These are phyloP conservation scores for Blastomyces parvus DNA, from an alignment of 2,329 filamentous ascomycete genomes.

Conservation along the genomic window DNA sequence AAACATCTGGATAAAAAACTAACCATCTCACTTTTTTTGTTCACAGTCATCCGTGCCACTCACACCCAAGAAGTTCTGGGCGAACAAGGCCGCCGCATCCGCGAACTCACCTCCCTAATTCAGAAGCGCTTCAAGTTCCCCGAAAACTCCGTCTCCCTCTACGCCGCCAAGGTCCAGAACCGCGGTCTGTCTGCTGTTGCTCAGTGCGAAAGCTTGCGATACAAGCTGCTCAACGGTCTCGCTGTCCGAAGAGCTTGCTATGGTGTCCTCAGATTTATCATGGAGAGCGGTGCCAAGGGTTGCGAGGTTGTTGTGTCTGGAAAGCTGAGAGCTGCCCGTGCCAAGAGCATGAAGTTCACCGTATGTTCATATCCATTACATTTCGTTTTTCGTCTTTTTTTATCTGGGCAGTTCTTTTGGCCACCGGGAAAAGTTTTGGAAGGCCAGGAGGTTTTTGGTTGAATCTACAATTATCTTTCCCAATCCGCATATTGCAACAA, in stretches of 20 bases:
- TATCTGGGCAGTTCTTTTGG: no score
- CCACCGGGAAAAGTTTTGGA: background rate
- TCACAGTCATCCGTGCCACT: conserved; percentile 87
- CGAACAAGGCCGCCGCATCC: conserved; percentile 99
- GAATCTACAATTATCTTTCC: background rate
- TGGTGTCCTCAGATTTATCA: conserved; percentile 99
- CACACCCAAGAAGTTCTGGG: conserved; percentile 99
- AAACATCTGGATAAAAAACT: background rate
- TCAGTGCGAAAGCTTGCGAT: conserved; percentile 99
- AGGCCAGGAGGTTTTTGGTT: background rate
- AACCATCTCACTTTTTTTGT: background rate
- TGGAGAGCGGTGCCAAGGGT: conserved; percentile 99
- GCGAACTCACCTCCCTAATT: conserved; percentile 99
- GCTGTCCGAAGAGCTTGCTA: conserved; percentile 98
- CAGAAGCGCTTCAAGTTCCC: conserved; percentile 99
- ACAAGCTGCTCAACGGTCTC: conserved; percentile 99
- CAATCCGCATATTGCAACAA: background rate
- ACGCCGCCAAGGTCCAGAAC: conserved; percentile 99
- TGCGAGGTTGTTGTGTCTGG: conserved; percentile 99
- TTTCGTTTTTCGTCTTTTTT: background rate
- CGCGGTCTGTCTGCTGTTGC: conserved; percentile 98
- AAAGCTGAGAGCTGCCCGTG: conserved; percentile 97
- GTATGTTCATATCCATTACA: conserved; percentile 40
- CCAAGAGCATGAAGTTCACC: conserved; percentile 99
- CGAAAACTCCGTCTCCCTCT: conserved; percentile 99